Base-by-base conservation (phyloP, 2,329 filamentous ascomycete species). In the Diplodia sapinea region DNA sequence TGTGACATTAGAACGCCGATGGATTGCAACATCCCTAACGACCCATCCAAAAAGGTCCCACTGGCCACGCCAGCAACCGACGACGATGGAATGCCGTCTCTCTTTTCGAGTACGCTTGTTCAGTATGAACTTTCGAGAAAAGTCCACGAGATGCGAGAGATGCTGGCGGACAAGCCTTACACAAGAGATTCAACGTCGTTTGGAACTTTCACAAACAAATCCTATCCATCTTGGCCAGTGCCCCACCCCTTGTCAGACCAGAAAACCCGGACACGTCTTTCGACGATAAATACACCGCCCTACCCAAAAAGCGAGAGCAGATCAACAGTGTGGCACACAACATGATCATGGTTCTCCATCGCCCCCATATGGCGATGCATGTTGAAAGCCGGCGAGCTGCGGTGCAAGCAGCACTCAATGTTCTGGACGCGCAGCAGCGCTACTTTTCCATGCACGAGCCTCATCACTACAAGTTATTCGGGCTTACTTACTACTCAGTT, bases 301-400 rank as follows among this genome's bases (percentile, higher is more conserved):
- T 62, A 11, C 29, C 57, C 29, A 50, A 33, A 43, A 62, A 62
- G 29, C 26, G 57, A 9, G 40, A 50, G 26, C 57, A 62, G 36
- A 50, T 62, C 17, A 20, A 9, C 17, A 62, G 40, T 33, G 57
- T 62, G 17, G 40, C 57, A 8, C 47, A 62, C 57, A 33, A 33
- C 26, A 12, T 62, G 23, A 31, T 62, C 26, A 62, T 62, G 57
- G 57, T 62, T 26, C 40, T 62, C n/a, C 57, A 62, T 50, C 57
- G 57, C 9, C 26, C 57, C 15, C 57, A 62, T 43, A 62, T 62
- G 57, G 40, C 57, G 4, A 50, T 13, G 11, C 57, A 62, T 17
- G 40, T 62, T 13, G 57, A 62, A 50, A 62, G 57, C 29, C 57
- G 57, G 17, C 47, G 33, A 51, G 59, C 59, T 9, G 47, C 59